Base-by-base conservation (phyloP, 164 flowering plant genomes). In the Protea cynaroides region DNA sequence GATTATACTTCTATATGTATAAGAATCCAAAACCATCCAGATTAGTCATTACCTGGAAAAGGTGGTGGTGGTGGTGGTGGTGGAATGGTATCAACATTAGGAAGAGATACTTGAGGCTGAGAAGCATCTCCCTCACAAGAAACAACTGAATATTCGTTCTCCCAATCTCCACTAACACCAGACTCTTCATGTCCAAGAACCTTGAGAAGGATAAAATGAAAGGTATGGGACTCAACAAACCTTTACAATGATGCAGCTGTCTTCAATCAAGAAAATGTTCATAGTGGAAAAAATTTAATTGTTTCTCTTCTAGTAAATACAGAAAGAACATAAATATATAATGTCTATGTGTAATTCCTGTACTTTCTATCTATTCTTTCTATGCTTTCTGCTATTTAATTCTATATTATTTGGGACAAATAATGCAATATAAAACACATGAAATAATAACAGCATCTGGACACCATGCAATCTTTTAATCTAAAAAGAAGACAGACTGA, bases 1-100 rank as follows among this genome's bases (percentile, higher is more conserved):
- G 40, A 37, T 37, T 37, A 4, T 9, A 37, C 9, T 37, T 37
- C 40, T 4, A 37, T 37, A 37, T 37, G 7, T 37, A 37, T 37
- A 37, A 37, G 40, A 37, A 37, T 37, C 40, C 34, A 63, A 49
- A n/a, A 37, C 18, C 38, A 25, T 53, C 53, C 36, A 49, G 21
- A 59, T 37, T n/a, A 65, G 44, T 64, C 29, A 9, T 74, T 78
- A 89, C 96, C 92, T n/a, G n/a, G n/a, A n/a, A n/a, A n/a, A n/a
- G n/a, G n/a, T n/a, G n/a, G n/a, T 72, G 76, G 72, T 66, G 71
- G 46, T 62, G 92, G 90, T 29, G 83, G 83, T 25, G 73, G 68
- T 9, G 86, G 84, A 56, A 80, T 66, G 67, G 61, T 54, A 23
- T 49, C 36, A 66, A 65, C 73, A 71, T 74, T 73, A 36, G 69